Percentiles rank a stretch among this genome's conserved stretches.
Evolutionary conservation across 306 rosid species (phyloP).

Genomic region (Quercus alba): DNA sequence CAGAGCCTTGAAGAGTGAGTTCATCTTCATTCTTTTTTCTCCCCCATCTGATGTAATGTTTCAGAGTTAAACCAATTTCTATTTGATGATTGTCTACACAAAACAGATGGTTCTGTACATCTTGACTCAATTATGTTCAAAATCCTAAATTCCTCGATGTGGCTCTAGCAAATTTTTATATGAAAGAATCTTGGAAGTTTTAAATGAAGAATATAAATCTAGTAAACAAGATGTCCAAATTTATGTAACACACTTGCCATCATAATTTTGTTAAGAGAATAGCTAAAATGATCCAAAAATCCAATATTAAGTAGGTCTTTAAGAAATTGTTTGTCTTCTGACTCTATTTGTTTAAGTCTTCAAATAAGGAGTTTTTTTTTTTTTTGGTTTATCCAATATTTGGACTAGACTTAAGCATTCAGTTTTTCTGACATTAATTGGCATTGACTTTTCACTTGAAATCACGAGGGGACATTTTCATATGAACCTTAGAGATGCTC

Average conservation of each 20-base stretch:
- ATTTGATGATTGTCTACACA: neutral
- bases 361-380: neutral
- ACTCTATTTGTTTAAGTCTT: neutral
- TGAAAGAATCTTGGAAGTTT: neutral
- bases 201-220: too few species aligned
- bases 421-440: neutral
- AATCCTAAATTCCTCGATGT: neutral
- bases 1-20: slow-evolving; percentile 74
- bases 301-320: neutral
- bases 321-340: neutral
- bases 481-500: neutral
- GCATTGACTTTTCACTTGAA: neutral
- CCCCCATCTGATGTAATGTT: neutral
- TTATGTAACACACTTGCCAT: neutral
- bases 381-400: neutral
- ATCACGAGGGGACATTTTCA: neutral
- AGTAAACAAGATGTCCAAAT: neutral
- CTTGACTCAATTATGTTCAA: neutral
- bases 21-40: neutral
- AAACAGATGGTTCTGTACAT: neutral
- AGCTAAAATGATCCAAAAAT: neutral
- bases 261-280: neutral
- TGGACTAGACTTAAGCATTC: neutral
- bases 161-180: neutral
- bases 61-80: neutral